These are phyloP conservation scores for Cynanchum wilfordii DNA, from an alignment of 257 asterid species.

Conservation along the genomic window DNA sequence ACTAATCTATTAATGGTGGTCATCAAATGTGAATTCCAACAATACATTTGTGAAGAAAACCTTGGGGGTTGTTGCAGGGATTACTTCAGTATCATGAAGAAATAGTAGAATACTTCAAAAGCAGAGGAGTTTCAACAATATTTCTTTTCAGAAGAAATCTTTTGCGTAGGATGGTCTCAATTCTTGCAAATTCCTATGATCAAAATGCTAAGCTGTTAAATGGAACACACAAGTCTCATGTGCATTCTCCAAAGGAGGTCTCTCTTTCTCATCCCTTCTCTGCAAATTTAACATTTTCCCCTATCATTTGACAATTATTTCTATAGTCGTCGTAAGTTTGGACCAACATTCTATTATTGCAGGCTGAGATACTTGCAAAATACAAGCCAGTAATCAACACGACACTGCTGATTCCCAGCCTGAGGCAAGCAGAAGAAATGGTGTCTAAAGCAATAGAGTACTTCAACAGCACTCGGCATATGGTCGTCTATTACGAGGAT, in stretches of 20 bases:
- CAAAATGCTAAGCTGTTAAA: conserved; percentile 74
- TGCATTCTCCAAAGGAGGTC: conserved; percentile 81
- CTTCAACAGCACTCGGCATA: conserved; percentile 76
- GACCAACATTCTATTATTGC: conserved; percentile 18
- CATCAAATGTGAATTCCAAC: not conserved
- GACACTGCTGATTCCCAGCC: conserved; percentile 47
- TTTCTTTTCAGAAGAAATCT: conserved; percentile 91
- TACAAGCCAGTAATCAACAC: conserved; percentile 75
- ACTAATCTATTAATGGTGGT: not conserved
- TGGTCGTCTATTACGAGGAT: conserved; percentile 81
- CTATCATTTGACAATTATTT: not conserved
- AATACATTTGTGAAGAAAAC: not conserved
- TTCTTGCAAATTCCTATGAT: conserved; percentile 87
- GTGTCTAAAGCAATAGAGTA: conserved; percentile 53
- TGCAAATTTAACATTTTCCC: not conserved
- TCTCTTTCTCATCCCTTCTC: conserved; percentile 14
- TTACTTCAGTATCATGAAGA: conserved; percentile 71
- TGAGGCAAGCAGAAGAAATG: conserved; percentile 70
- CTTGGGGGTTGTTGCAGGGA: conserved; percentile 47
- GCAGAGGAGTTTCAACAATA: conserved; percentile 72
- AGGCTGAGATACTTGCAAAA: conserved; percentile 84
- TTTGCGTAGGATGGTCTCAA: conserved; percentile 78
- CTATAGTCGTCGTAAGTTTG: not conserved
- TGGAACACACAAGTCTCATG: conserved; percentile 97
- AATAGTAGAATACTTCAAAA: conserved; percentile 67